Evolutionary conservation across 129 eudicot genomes (phyloP), one percentile per base, ranked within the genome.

Genomic region (Heracleum sosnowskyi): DNA sequence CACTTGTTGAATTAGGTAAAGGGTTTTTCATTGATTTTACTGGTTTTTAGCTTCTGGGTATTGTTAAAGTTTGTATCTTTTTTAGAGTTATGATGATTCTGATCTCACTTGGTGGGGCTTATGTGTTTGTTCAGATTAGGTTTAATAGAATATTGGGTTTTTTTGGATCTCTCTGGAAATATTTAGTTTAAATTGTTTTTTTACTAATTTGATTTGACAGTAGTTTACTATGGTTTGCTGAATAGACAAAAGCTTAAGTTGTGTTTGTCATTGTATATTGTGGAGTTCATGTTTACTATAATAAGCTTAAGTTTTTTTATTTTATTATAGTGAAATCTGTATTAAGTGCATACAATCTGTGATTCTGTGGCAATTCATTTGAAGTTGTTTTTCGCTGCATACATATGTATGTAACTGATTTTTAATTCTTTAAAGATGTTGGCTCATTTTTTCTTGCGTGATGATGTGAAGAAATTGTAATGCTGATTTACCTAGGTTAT

Each of bases 11-110:
- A 39, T 73, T 49, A 73, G 76, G 76, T 73, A 73, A 73, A 39
- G 76, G 36, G 53, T 12, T 41, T 73, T 24, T 22, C 53, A n/a
- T 73, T 13, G 3, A 73, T 73, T 45, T 73, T 10, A 73, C 12
- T 72, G 29, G 41, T 37, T 6, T 40, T 40, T 39, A 69, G 74
- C 74, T 70, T 70, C 75, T 70, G 75, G 75, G 75, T 70, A 39
- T 37, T 70, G 74, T 22, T 66, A 66, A 70, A 34, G 28, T 70
- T 70, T 35, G 33, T 17, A 70, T 16, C 16, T 70, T 70, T 70
- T 4, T 36, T 46, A 24, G 29, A 69, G 44, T 70, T 66, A 33
- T 66, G 39, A 31, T 37, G 47, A 20, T 11, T 72, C 20, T 73
- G 76, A 73, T 73, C 76, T 73, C 76, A 11, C 46, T 12, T n/a